Percentiles rank a stretch among this genome's conserved stretches.
Conservation (phyloP, 257 asterid genomes). For the Primulina eburnea region DNA sequence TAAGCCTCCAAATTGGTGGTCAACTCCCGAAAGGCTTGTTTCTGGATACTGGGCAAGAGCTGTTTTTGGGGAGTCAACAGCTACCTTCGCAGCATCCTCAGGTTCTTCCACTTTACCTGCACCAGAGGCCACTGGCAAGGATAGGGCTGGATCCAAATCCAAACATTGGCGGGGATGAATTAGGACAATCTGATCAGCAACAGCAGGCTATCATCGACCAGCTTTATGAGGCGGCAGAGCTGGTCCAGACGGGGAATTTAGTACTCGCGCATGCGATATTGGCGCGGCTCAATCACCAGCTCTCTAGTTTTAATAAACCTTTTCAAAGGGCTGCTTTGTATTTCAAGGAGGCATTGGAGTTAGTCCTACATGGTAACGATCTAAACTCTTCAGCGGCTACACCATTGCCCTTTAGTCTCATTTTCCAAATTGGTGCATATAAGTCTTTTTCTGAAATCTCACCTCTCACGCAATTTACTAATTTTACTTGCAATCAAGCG, state of each 20-base stretch:
- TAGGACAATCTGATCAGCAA: slow-evolving; percentile 44
- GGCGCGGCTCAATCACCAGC: slow-evolving; percentile 99
- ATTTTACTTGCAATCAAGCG: slow-evolving; percentile 86
- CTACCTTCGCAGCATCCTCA: slow-evolving; percentile 50
- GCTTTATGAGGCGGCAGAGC: slow-evolving; percentile 76
- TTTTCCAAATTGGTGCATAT: slow-evolving; percentile 79
- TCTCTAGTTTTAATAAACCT: slow-evolving; percentile 91
- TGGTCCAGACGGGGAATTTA: slow-evolving; percentile 74
- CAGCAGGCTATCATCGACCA: slow-evolving; percentile 75
- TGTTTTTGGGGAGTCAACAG: slow-evolving; percentile 38
- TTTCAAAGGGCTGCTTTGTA: slow-evolving; percentile 87
- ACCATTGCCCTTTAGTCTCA: slow-evolving; percentile 61
- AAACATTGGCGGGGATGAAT: slow-evolving; percentile 48
- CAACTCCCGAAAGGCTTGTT: slow-evolving; percentile 45
- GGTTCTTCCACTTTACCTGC: slow-evolving; percentile 50
- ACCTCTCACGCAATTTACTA: slow-evolving; percentile 73
- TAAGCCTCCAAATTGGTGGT: slow-evolving; percentile 31
- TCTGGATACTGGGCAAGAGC: slow-evolving; percentile 49
- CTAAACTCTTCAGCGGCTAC: slow-evolving; percentile 24
- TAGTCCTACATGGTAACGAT: slow-evolving; percentile 39
- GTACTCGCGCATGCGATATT: slow-evolving; percentile 98
- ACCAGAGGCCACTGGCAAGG: slow-evolving; percentile 37
- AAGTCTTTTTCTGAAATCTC: slow-evolving; percentile 89
- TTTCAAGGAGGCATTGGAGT: slow-evolving; percentile 77
- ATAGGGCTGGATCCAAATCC: slow-evolving; percentile 44